phyloP scores from a whole-genome alignment of 2,329 filamentous ascomycete species.

The Taxawa tesnikishii region DNA sequence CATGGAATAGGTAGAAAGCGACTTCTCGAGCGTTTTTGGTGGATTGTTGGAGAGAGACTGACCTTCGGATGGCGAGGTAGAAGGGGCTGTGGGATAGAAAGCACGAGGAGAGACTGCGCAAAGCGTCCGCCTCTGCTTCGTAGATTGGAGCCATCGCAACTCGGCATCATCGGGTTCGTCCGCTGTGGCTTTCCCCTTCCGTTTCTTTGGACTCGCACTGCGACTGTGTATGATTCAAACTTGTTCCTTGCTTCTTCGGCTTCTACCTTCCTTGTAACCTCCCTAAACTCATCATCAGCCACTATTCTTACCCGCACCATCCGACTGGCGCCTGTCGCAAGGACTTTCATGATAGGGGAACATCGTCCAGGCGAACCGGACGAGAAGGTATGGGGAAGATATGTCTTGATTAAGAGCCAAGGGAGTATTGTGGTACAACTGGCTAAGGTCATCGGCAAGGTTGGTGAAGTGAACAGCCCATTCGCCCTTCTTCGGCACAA shows the following conservation, averaged over 20 bases:
- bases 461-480: slow-evolving; percentile 7
- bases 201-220: neutral
- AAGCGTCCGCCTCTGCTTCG: neutral
- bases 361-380: slow-evolving; percentile 7
- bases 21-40: neutral
- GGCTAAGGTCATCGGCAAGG: slow-evolving; percentile 3
- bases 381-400: slow-evolving; percentile 1
- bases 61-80: neutral
- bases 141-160: neutral
- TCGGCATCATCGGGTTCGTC: neutral
- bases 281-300: neutral
- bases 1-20: neutral
- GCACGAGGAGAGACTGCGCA: too few species aligned
- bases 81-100: neutral
- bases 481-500: slow-evolving; percentile 4
- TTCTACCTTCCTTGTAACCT: neutral
- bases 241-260: neutral
- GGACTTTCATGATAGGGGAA: slow-evolving; percentile 6
- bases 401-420: slow-evolving; percentile 2
- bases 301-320: slow-evolving; percentile 1
- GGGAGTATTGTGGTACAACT: slow-evolving; percentile 5
- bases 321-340: slow-evolving; percentile 3
- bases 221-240: neutral
- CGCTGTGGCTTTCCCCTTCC: neutral
- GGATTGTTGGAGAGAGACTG: neutral